phyloP scores from a whole-genome alignment of 441 rosid species.

The Kokia cookei region DNA sequence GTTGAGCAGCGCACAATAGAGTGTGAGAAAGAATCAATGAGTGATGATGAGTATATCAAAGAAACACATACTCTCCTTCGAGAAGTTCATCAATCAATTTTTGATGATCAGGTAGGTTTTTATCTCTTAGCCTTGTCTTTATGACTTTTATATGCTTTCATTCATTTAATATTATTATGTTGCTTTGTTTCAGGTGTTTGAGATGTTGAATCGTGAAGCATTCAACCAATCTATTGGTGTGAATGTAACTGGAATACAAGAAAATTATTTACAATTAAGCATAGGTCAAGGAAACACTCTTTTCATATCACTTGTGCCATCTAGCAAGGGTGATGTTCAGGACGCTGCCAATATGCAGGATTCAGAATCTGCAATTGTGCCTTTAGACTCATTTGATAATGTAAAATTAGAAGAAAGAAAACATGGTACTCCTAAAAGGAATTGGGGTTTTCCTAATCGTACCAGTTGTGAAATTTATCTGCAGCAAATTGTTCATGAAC shows the following conservation, averaged over 20 bases:
- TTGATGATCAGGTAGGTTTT: conserved; percentile 68
- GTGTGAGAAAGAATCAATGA: conserved; percentile 31
- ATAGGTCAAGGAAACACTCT: conserved; percentile 68
- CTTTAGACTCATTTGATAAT: conserved; percentile 44
- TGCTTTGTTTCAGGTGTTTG: conserved; percentile 62
- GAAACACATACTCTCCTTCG: conserved; percentile 65
- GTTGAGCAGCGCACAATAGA: conserved; percentile 27
- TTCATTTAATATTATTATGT: conserved; percentile 1
- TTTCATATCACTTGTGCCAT: conserved; percentile 57
- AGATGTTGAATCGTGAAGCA: conserved; percentile 78
- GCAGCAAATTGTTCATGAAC: conserved; percentile 75
- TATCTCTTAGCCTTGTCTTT: not conserved
- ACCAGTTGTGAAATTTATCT: conserved; percentile 73
- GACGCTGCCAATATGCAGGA: conserved; percentile 20
- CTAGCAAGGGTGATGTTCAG: conserved; percentile 38
- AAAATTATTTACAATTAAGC: conserved; percentile 71
- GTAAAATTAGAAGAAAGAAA: conserved; percentile 34
- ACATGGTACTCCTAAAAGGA: conserved; percentile 27
- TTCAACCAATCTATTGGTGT: conserved; percentile 69
- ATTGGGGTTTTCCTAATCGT: conserved; percentile 45
- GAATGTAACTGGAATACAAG: conserved; percentile 77
- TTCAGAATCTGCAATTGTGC: conserved; percentile 31
- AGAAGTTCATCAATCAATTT: conserved; percentile 76
- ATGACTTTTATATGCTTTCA: conserved; percentile 4
- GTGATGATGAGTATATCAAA: conserved; percentile 64